Evolutionary conservation across 2,329 filamentous ascomycete genomes (phyloP).

Genomic region (Sporothrix variecibatus): DNA sequence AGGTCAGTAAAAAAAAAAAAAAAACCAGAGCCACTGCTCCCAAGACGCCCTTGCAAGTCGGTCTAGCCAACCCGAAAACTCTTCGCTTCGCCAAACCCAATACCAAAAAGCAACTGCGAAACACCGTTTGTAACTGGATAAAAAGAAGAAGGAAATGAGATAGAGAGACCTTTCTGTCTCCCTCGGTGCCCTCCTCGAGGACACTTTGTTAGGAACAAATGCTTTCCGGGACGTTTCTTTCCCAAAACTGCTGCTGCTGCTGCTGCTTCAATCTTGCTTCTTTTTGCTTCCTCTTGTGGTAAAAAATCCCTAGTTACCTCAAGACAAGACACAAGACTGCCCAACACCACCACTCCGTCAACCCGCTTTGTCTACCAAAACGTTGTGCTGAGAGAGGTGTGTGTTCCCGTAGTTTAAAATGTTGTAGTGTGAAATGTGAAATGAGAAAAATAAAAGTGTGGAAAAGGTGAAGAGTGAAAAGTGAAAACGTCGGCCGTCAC

Average conservation of each 20-base stretch:
- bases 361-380: neutral
- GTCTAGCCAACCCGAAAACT: neutral
- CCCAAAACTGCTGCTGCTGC: neutral
- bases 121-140: neutral
- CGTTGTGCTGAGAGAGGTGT: neutral
- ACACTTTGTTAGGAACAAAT: neutral
- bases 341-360: neutral
- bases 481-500: neutral
- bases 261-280: neutral
- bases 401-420: neutral
- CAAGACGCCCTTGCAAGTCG: neutral
- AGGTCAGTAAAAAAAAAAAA: neutral
- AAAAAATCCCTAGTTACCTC: constrained; percentile 20
- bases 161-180: neutral
- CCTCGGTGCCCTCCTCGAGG: neutral
- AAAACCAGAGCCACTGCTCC: neutral
- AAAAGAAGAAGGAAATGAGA: neutral
- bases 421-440: neutral
- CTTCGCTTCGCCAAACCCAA: neutral
- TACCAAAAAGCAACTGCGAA: neutral
- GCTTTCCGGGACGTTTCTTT: constrained; percentile 4
- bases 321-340: neutral
- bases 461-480: neutral
- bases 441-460: neutral
- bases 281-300: neutral